Conservation (phyloP, 495 filamentous ascomycete genomes). For the Aspergillus indologenus region DNA sequence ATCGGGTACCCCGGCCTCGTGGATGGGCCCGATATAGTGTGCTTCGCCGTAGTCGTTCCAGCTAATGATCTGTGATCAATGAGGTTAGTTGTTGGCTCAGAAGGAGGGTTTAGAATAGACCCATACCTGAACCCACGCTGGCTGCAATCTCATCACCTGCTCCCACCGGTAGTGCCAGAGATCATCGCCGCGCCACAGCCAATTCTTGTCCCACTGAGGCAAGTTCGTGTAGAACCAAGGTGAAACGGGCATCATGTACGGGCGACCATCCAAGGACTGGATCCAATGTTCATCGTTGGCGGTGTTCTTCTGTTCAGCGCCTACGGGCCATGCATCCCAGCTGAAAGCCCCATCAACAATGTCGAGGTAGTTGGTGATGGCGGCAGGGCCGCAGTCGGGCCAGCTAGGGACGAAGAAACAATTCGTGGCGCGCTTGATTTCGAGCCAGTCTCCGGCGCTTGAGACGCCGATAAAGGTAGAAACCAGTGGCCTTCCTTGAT, state of each 20-base stretch:
- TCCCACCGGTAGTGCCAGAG: slow-evolving; percentile 76
- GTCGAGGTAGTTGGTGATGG: slow-evolving; percentile 40
- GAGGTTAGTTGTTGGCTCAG: neutral
- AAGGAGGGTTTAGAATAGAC: neutral
- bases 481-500: slow-evolving; percentile 58
- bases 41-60: slow-evolving; percentile 81
- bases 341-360: slow-evolving; percentile 61
- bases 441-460: slow-evolving; percentile 55
- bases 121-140: slow-evolving; percentile 60
- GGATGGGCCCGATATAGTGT: slow-evolving; percentile 66
- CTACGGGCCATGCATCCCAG: slow-evolving; percentile 74
- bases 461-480: slow-evolving; percentile 68
- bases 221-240: slow-evolving; percentile 76
- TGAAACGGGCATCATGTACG: slow-evolving; percentile 77
- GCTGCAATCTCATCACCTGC: slow-evolving; percentile 59
- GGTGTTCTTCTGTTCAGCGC: slow-evolving; percentile 50
- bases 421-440: slow-evolving; percentile 49
- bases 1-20: slow-evolving; percentile 44
- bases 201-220: slow-evolving; percentile 68
- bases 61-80: slow-evolving; percentile 37
- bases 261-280: slow-evolving; percentile 49
- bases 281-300: slow-evolving; percentile 54
- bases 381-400: slow-evolving; percentile 55
- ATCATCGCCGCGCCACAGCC: slow-evolving; percentile 67
- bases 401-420: slow-evolving; percentile 63